These are phyloP conservation scores for Cryptosporidium felis DNA, from an alignment of 169 alveolate genomes.

Conservation along the genomic window DNA sequence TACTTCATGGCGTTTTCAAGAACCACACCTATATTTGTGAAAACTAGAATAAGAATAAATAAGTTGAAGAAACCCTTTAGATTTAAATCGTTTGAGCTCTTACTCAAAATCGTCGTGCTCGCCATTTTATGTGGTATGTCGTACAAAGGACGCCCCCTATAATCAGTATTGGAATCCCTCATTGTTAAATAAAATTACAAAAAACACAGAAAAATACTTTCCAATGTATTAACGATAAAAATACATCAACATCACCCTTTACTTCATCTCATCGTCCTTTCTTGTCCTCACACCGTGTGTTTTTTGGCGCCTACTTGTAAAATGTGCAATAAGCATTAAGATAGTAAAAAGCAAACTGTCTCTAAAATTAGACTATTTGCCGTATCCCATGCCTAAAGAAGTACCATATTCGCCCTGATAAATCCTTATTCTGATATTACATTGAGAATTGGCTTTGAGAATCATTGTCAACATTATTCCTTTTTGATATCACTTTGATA, in stretches of 20 bases:
- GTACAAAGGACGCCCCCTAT: conserved; percentile 64
- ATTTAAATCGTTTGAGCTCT: conserved; percentile 77
- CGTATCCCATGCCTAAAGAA: too few relatives aligned
- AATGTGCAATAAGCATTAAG: too few relatives aligned
- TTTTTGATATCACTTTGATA: conserved; percentile 35
- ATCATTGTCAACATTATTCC: conserved; percentile 16
- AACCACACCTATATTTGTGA: conserved; percentile 86
- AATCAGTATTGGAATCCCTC: conserved; percentile 4
- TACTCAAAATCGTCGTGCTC: conserved; percentile 60
- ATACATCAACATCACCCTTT: neutral
- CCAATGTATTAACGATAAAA: neutral
- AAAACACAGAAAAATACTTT: neutral
- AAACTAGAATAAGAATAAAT: conserved; percentile 82
- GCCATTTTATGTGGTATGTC: conserved; percentile 71
- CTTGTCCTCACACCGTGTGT: conserved; percentile 53
- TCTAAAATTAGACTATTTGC: too few relatives aligned
- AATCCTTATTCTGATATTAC: too few relatives aligned
- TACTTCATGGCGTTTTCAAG: conserved; percentile 86
- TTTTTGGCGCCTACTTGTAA: conserved; percentile 53
- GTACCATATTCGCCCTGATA: too few relatives aligned
- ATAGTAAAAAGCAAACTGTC: too few relatives aligned
- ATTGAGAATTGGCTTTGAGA: conserved; percentile 67
- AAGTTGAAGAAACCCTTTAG: conserved; percentile 87
- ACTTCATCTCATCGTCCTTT: neutral
- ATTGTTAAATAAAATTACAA: neutral